Conservation (phyloP, 441 rosid species). For the Erysimum cheiri region DNA sequence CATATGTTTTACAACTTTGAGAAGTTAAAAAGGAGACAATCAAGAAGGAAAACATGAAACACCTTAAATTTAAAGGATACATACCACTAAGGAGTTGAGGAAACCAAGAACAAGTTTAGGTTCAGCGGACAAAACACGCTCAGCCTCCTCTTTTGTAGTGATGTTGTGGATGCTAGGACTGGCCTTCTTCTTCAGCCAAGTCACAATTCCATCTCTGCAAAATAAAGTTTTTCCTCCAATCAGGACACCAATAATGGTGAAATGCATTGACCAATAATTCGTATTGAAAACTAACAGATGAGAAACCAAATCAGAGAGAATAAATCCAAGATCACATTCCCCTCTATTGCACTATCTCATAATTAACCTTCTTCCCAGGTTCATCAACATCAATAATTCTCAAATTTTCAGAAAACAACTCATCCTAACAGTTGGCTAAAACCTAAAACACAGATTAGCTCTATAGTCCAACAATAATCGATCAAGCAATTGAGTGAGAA, state of each 20-base stretch:
- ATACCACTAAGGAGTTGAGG: constrained; percentile 84
- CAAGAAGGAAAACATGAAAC: constrained; percentile 18
- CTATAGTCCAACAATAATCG: background rate
- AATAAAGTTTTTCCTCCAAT: background rate
- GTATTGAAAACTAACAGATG: background rate
- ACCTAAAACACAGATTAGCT: background rate
- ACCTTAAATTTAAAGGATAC: constrained; percentile 19
- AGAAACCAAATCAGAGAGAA: constrained; percentile 21
- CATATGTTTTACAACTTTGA: background rate
- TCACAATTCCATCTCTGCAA: constrained; percentile 79
- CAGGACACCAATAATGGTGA: background rate
- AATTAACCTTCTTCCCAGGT: constrained; percentile 5
- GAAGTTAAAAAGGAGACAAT: background rate
- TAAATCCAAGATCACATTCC: constrained; percentile 18
- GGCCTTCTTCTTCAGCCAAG: constrained; percentile 91
- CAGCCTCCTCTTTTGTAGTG: constrained; percentile 85
- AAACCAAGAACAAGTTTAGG: constrained; percentile 78
- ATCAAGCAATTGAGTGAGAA: background rate
- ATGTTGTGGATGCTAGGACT: constrained; percentile 84
- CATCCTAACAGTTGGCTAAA: constrained; percentile 11
- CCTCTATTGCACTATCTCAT: constrained; percentile 1
- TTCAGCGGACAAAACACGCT: constrained; percentile 73
- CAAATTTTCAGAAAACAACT: constrained; percentile 10
- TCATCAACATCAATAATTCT: constrained; percentile 3
- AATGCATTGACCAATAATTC: background rate